Evolutionary conservation across 768 basidiomycete genomes (phyloP).

Genomic region (Mycena metata): DNA sequence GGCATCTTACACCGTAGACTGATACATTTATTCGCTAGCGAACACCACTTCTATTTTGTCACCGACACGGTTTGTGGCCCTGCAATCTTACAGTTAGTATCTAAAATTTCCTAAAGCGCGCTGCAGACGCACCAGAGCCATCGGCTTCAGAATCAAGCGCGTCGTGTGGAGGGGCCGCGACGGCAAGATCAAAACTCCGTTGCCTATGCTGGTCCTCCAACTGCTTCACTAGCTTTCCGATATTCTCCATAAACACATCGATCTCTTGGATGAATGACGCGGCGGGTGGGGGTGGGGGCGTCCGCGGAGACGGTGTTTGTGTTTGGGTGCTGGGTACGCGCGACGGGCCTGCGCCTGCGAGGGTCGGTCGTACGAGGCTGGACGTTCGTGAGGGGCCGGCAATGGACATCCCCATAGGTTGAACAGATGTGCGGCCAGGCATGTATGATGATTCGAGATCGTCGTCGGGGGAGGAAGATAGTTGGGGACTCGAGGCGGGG

Average conservation of each 20-base stretch:
- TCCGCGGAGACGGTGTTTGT: slow-evolving; percentile 18
- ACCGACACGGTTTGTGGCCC: neutral
- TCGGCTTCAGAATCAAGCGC: neutral
- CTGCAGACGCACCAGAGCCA: slow-evolving; percentile 1
- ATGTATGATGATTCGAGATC: slow-evolving; percentile 10
- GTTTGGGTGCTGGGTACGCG: slow-evolving; percentile 8
- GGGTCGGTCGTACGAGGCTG: too few species aligned
- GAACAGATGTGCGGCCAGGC: slow-evolving; percentile 16
- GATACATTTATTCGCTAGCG: slow-evolving; percentile 26
- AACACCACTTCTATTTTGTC: slow-evolving; percentile 1
- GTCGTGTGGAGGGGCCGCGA: neutral
- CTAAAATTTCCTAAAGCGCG: too few species aligned
- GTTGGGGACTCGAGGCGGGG: neutral
- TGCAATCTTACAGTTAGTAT: neutral
- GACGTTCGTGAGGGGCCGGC: neutral
- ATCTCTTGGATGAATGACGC: slow-evolving; percentile 30
- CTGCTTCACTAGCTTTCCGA: slow-evolving; percentile 24
- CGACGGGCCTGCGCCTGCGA: neutral
- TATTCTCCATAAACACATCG: slow-evolving; percentile 35
- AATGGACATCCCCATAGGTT: neutral
- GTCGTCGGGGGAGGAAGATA: slow-evolving; percentile 5
- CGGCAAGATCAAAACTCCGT: slow-evolving; percentile 18
- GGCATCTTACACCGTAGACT: slow-evolving; percentile 2
- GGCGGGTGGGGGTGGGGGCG: slow-evolving; percentile 6
- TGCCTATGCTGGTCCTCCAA: slow-evolving; percentile 35